Base-by-base conservation (phyloP, 2,329 filamentous ascomycete species). In the Aspergillus tanneri region DNA sequence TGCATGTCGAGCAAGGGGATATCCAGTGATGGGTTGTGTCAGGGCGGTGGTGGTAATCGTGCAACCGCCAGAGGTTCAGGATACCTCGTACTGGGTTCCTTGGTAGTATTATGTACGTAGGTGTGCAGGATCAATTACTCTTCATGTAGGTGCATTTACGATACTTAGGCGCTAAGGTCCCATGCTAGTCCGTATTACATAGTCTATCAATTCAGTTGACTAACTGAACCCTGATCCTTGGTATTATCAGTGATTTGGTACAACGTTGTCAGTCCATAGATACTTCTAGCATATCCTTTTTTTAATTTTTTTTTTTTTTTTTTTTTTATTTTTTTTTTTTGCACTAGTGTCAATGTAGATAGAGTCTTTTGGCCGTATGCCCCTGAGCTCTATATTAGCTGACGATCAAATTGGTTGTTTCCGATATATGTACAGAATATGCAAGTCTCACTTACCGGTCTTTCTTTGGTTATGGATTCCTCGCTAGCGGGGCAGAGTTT, bases 401-500 rank as follows among this genome's bases (percentile, higher is more conserved):
- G 12, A 14, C 28, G 4, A 12, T 32, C 35, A 27, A 23, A 37
- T 37, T 21, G 41, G 41, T 16, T n/a, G n/a, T n/a, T n/a, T n/a
- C n/a, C n/a, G n/a, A n/a, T n/a, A n/a, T n/a, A n/a, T n/a, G n/a
- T n/a, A n/a, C n/a, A n/a, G n/a, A n/a, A n/a, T 25, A 12, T 34
- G 30, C 30, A 32, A 36, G 34, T 36, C 32, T 43, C 19, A 43
- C 11, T n/a, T 12, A 2, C n/a, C 18, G 12, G 28, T 35, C 23
- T 18, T 18, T 21, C 9, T 37, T 18, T 25, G 8, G 37, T 14
- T 12, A 18, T 16, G 11, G 16, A 30, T 24, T 30, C 30, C 28
- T 27, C 36, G 32, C 32, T 43, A 43, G 25, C 18, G 39, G n/a
- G 34, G 46, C 34, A 38, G 32, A 37, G 19, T 43, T 43, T 34